Evolutionary conservation across 257 asterid genomes (phyloP).

Genomic region (Solanum pinnatisectum): DNA sequence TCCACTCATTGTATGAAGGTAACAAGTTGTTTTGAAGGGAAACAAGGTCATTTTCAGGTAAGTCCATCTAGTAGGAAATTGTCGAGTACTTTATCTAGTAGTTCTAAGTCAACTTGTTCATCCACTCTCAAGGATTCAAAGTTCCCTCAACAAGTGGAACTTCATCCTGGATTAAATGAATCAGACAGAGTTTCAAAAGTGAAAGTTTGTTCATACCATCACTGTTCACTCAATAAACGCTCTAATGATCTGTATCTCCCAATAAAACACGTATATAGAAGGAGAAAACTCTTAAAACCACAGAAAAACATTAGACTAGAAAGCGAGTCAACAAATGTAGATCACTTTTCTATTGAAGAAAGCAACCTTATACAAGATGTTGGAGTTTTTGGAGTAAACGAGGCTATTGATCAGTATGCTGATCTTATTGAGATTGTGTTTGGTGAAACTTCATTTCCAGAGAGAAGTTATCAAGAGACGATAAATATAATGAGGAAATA

Average conservation of each 20-base stretch:
- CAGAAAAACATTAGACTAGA: background rate
- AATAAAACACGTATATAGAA: background rate
- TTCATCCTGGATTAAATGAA: background rate
- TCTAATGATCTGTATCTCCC: background rate
- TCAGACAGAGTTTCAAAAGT: background rate
- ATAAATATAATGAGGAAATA: slow-evolving; percentile 17
- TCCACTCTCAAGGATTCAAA: background rate
- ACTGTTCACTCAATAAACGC: background rate
- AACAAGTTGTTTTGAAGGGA: background rate
- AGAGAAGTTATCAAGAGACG: slow-evolving; percentile 36
- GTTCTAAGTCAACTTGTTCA: background rate
- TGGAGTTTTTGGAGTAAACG: slow-evolving; percentile 1
- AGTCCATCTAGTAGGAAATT: background rate
- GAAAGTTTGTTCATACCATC: slow-evolving; percentile 1
- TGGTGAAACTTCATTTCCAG: slow-evolving; percentile 51
- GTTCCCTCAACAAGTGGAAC: background rate
- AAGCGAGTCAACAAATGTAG: background rate
- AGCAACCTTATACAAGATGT: background rate
- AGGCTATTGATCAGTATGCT: background rate
- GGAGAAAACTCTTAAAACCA: background rate
- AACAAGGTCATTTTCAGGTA: background rate
- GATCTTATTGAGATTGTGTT: slow-evolving; percentile 25
- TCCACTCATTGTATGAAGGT: background rate
- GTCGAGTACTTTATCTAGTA: background rate
- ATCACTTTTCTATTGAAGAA: background rate